Conservation (phyloP, 75 land plant species). For the Pinus taeda region DNA sequence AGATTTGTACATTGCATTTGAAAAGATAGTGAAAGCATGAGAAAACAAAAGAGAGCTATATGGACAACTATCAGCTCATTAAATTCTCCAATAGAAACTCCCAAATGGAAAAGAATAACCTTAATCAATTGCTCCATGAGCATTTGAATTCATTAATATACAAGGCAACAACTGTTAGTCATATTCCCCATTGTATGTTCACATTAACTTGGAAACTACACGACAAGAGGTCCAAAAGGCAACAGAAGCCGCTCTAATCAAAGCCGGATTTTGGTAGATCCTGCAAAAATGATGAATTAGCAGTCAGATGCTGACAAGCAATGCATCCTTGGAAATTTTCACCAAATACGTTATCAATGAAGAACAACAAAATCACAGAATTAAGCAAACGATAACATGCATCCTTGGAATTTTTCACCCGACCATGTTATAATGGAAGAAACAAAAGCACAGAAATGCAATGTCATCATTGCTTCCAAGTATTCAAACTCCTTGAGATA, state of each 20-base stretch:
- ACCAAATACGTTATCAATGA: background rate
- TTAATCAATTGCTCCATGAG: background rate
- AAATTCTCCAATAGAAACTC: background rate
- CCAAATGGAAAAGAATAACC: background rate
- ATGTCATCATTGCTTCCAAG: background rate
- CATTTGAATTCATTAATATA: background rate
- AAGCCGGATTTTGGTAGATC: conserved; percentile 81
- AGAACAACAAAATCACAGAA: background rate
- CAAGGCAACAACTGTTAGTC: background rate
- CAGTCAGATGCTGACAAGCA: background rate
- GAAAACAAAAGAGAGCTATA: background rate
- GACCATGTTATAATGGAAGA: too few relatives aligned
- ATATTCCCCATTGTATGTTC: conserved; percentile 2
- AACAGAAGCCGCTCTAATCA: conserved; percentile 65
- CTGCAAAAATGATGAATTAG: conserved; percentile 26
- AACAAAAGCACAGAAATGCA: background rate
- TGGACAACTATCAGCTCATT: background rate
- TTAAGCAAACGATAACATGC: background rate
- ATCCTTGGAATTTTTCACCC: background rate
- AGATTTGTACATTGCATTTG: background rate
- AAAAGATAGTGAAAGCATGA: background rate
- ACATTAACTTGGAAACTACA: conserved; percentile 52
- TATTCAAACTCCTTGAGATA: background rate
- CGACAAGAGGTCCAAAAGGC: conserved; percentile 79
- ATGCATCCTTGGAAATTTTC: background rate